Conservation (phyloP, 306 rosid genomes). For the Lathyrus aphaca region DNA sequence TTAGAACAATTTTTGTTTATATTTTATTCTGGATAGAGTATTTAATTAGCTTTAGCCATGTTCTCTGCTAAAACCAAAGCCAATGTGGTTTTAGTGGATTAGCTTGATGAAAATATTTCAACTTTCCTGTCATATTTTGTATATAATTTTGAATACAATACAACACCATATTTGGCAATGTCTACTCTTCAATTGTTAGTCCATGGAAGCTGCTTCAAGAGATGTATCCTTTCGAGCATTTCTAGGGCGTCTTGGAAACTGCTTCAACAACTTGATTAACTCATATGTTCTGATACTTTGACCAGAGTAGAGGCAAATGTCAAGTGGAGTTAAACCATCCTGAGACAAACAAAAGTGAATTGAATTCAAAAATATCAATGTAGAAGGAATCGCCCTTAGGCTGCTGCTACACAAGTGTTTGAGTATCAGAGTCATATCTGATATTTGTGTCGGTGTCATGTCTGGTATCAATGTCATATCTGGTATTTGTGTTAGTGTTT, state of each 20-base stretch:
- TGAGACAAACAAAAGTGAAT: conserved; percentile 45
- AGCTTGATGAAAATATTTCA: neutral
- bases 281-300: conserved; percentile 67
- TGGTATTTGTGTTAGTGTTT: neutral
- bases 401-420: neutral
- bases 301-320: conserved; percentile 79
- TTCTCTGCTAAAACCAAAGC: too few species aligned
- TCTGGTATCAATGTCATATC: neutral
- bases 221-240: neutral
- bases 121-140: conserved; percentile 21
- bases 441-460: neutral
- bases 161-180: conserved; percentile 15
- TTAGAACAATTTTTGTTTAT: too few species aligned
- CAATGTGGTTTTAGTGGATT: too few species aligned
- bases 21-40: too few species aligned
- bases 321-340: conserved; percentile 88
- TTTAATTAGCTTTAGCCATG: too few species aligned
- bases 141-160: conserved; percentile 15
- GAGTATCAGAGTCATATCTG: neutral
- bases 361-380: neutral
- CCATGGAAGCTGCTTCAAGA: neutral
- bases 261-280: conserved; percentile 81
- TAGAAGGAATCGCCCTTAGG: neutral
- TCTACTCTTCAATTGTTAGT: conserved; percentile 22
- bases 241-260: conserved; percentile 47